Conservation (phyloP, 108 stramenopile genomes). For the Phaeodactylum tricornutum region DNA sequence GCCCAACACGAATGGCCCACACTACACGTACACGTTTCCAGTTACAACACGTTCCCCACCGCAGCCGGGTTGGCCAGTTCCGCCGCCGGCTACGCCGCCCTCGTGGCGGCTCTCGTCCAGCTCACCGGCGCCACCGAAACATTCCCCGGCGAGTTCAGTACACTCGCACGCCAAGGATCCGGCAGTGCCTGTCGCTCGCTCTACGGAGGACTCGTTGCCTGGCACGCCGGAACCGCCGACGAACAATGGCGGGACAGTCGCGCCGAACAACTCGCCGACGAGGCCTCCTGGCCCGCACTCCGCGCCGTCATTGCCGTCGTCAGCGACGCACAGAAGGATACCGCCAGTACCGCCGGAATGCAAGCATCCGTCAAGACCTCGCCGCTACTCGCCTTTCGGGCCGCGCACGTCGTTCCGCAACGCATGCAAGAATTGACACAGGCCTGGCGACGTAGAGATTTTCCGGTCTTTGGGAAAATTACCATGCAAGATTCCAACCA, state of each 20-base stretch:
- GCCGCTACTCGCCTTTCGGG: conserved; percentile 72
- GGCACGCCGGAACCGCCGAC: conserved; percentile 64
- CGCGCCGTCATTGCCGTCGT: conserved; percentile 91
- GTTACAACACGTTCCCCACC: conserved; percentile 96
- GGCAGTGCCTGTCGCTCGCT: conserved; percentile 92
- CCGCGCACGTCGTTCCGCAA: conserved; percentile 64
- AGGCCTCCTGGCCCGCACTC: conserved; percentile 93
- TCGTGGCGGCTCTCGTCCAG: conserved; percentile 77
- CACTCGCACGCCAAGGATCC: conserved; percentile 90
- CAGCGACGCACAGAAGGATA: conserved; percentile 91
- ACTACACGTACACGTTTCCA: conserved; percentile 72
- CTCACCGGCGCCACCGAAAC: conserved; percentile 71
- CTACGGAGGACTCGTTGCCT: conserved; percentile 96
- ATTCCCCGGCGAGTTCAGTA: conserved; percentile 78
- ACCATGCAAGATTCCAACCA: conserved; percentile 97
- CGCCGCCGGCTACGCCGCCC: conserved; percentile 92
- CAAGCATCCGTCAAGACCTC: conserved; percentile 81
- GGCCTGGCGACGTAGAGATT: conserved; percentile 83
- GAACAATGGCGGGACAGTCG: conserved; percentile 79
- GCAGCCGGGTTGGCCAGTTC: conserved; percentile 91
- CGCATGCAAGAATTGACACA: conserved; percentile 83
- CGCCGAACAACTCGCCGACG: conserved; percentile 86
- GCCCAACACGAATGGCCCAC: conserved; percentile 67
- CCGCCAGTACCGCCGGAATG: conserved; percentile 94
- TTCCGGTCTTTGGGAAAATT: conserved; percentile 84